Base-by-base conservation (phyloP, 2,329 filamentous ascomycete genomes). In the Aspergillus awamori region DNA sequence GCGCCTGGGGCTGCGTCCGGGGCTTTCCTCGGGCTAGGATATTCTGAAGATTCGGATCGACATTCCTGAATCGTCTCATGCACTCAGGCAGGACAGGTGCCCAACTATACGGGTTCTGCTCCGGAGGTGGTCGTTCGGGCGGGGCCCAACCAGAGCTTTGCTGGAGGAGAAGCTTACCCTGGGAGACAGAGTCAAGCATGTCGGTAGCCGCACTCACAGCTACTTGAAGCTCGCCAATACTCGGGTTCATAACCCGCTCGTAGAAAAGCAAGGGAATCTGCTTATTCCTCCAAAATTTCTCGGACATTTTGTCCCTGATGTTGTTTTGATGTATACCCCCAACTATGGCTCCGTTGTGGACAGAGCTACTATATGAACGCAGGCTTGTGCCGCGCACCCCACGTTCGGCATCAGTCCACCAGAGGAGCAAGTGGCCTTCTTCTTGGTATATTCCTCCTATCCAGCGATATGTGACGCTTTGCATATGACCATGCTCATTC, bases 371-470 rank as follows among this genome's bases (percentile, higher is more conserved):
- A 58, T 78, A 79, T 52, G 70, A 67, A 15, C 67, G 64, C 8
- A 76, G 47, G 5, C 65, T 64, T 3, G 15, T 20, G 5, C 69
- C 64, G 5, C 17, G 10, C 58, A 75, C 74, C 4, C 72, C 71
- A 8, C 70, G 66, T 33, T 71, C 57, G 4, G 62, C 53, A 43
- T 76, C 72, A 4, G 59, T 69, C 75, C 75, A 78, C 53, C 67
- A 74, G 7, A 77, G 64, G 4, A 70, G 70, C 22, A 68, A 69
- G 20, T 68, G 65, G 0, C 26, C 22, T 1, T 66, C 41, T 4
- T 66, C 36, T 3, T 60, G 62, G 57, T 78, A 79, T 13, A 78
- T 70, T 1, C 76, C 76, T 0, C 77, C 77, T 13, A 79, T 60
- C 76, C 76, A 78, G 36, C 74, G 72, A 59, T 78, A 79, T 1